phyloP scores from a whole-genome alignment of 495 filamentous ascomycete species.

The Penicillium canescens region DNA sequence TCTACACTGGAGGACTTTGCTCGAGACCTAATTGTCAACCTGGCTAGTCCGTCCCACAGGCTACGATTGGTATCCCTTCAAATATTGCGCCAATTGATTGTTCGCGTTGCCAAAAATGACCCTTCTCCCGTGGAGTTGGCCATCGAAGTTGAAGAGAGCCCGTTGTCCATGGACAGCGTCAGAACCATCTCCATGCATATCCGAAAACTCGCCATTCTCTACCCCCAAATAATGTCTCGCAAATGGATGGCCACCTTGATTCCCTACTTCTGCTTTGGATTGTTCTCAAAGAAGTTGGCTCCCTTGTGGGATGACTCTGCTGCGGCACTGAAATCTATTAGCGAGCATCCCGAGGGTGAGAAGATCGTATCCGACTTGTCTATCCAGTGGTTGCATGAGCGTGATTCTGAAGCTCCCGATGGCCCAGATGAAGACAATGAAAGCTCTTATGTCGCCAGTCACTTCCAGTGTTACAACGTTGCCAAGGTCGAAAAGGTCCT shows the following conservation, averaged over 20 bases:
- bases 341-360: conserved; percentile 68
- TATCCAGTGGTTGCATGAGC: conserved; percentile 75
- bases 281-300: conserved; percentile 79
- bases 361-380: conserved; percentile 69
- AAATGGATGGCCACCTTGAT: conserved; percentile 71
- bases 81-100: conserved; percentile 52
- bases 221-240: conserved; percentile 49
- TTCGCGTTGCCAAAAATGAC: conserved; percentile 36
- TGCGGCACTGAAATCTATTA: conserved; percentile 71
- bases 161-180: conserved; percentile 70
- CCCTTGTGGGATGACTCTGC: conserved; percentile 84
- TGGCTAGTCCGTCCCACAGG: conserved; percentile 69
- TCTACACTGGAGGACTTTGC: conserved; percentile 55
- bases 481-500: conserved; percentile 53
- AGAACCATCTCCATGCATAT: conserved; percentile 80
- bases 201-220: conserved; percentile 69
- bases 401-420: conserved; percentile 38
- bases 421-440: conserved; percentile 23
- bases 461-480: conserved; percentile 84
- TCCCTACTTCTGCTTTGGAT: conserved; percentile 82
- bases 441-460: conserved; percentile 35
- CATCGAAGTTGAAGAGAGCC: conserved; percentile 74
- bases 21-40: conserved; percentile 64
- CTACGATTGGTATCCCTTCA: conserved; percentile 69
- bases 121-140: conserved; percentile 48